Evolutionary conservation across 305 asterid species (phyloP), one percentile per base, ranked within the genome.

Genomic region (Fraxinus nigra): DNA sequence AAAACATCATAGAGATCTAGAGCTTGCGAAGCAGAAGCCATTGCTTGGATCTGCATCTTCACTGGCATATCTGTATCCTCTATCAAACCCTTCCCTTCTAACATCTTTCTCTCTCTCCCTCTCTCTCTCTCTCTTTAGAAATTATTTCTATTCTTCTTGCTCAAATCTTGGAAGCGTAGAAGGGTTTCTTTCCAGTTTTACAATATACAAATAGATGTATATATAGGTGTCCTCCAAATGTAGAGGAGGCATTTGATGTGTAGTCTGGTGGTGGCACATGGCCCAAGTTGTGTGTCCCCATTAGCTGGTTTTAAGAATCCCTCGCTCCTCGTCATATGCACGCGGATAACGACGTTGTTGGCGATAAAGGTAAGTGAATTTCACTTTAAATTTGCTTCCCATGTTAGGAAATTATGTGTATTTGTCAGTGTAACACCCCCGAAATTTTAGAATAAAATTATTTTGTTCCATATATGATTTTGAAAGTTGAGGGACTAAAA

Each of bases 21-120:
- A 86, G 99, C 98, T 81, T 92, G 95, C 80, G 96, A 95, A 84
- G 97, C 97, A 82, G 81, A 90, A 48, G 91, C 87, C 97, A 93
- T 92, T 16, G 97, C 99, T 79, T 95, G 96, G 77, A 87, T 85
- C 93, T 94, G 99, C 98, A 95, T 93, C 92, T 92, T 94, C 89
- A 88, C 32, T 54, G 98, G 97, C 99, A 95, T 95, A 59, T 93
- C 97, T 32, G 95, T 89, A 28, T 93, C 99, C 80, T 95, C 95
- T 20, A 93, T 87, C 84, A 85, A 69, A 81, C 85, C 88, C 77
- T 85, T 89, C 30, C 90, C 88, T 85, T 87, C 90, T 82, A 84
- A 80, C 91, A 88, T 87, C 11, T 73, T 34, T 22, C 54, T 40
- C 9, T 34, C 38, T 37, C 34, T 33, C 4, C 4, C 35, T n/a